Conservation (phyloP, 495 filamentous ascomycete species). For the Melanomma pulvis-pyrius region DNA sequence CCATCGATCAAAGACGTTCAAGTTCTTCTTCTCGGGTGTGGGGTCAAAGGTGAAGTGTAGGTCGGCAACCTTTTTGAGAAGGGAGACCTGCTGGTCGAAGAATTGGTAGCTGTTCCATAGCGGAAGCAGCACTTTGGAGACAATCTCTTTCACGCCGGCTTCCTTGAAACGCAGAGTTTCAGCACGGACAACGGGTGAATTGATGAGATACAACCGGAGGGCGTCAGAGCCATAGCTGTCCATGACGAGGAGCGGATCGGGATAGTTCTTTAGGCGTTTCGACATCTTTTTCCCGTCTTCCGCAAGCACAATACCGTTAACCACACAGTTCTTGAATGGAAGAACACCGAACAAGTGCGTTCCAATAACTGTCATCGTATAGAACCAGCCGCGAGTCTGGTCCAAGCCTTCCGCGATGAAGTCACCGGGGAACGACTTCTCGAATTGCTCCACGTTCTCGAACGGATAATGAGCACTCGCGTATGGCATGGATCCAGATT, state of each 20-base stretch:
- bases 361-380: slow-evolving; percentile 86
- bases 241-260: slow-evolving; percentile 85
- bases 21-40: slow-evolving; percentile 69
- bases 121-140: slow-evolving; percentile 89
- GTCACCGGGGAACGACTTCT: slow-evolving; percentile 84
- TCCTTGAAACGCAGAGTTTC: slow-evolving; percentile 93
- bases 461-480: slow-evolving; percentile 93
- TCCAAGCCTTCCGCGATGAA: slow-evolving; percentile 97
- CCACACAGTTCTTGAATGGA: slow-evolving; percentile 95
- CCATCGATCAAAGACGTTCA: slow-evolving; percentile 97
- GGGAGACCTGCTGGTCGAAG: slow-evolving; percentile 91
- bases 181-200: slow-evolving; percentile 93
- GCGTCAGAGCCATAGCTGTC: slow-evolving; percentile 90
- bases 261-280: slow-evolving; percentile 96
- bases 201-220: slow-evolving; percentile 92
- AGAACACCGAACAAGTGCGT: slow-evolving; percentile 86
- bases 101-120: slow-evolving; percentile 99
- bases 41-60: slow-evolving; percentile 82
- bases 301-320: slow-evolving; percentile 93
- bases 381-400: slow-evolving; percentile 97
- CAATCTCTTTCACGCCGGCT: slow-evolving; percentile 90
- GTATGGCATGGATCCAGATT: slow-evolving; percentile 96
- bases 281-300: slow-evolving; percentile 99
- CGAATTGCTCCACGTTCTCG: slow-evolving; percentile 83
- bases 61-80: slow-evolving; percentile 86